These are phyloP conservation scores for Phytophthora uliginosa DNA, from an alignment of 352 stramenopile species.

Conservation along the genomic window DNA sequence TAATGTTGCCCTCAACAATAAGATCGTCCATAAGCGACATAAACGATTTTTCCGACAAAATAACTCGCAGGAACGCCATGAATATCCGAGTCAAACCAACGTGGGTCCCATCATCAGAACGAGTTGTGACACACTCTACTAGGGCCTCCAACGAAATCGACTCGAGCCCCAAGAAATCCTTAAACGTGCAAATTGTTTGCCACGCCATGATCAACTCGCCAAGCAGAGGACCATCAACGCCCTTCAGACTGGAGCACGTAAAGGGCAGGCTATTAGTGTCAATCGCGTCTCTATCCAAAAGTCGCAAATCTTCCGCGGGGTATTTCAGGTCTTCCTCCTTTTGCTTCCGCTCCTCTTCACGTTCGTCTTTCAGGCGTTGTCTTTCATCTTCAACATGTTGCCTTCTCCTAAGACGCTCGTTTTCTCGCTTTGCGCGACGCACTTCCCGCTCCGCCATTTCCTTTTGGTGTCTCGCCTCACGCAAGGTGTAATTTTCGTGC, in stretches of 20 bases:
- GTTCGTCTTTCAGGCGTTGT: slow-evolving; percentile 58
- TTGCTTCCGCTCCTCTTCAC: slow-evolving; percentile 70
- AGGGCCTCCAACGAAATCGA: slow-evolving; percentile 74
- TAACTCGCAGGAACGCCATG: slow-evolving; percentile 74
- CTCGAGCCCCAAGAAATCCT: slow-evolving; percentile 71
- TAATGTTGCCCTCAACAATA: slow-evolving; percentile 84
- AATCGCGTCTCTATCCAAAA: slow-evolving; percentile 56
- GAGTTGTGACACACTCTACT: slow-evolving; percentile 57
- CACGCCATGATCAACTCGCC: slow-evolving; percentile 85
- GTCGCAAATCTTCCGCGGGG: slow-evolving; percentile 76
- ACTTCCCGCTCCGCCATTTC: slow-evolving; percentile 72
- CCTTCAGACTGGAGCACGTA: slow-evolving; percentile 48
- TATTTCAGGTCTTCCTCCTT: slow-evolving; percentile 76
- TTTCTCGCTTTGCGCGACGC: slow-evolving; percentile 68
- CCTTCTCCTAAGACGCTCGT: slow-evolving; percentile 59
- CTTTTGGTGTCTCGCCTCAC: slow-evolving; percentile 64
- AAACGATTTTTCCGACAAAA: slow-evolving; percentile 85
- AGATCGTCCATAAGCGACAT: slow-evolving; percentile 81
- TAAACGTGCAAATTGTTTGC: slow-evolving; percentile 84
- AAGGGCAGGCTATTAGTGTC: slow-evolving; percentile 49
- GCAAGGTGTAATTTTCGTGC: slow-evolving; percentile 69
- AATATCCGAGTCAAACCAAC: slow-evolving; percentile 75
- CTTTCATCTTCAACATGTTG: slow-evolving; percentile 58
- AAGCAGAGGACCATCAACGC: slow-evolving; percentile 64
- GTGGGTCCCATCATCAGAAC: slow-evolving; percentile 53